These are phyloP conservation scores for Diaporthe eres DNA, from an alignment of 2,329 filamentous ascomycete genomes.

Conservation along the genomic window DNA sequence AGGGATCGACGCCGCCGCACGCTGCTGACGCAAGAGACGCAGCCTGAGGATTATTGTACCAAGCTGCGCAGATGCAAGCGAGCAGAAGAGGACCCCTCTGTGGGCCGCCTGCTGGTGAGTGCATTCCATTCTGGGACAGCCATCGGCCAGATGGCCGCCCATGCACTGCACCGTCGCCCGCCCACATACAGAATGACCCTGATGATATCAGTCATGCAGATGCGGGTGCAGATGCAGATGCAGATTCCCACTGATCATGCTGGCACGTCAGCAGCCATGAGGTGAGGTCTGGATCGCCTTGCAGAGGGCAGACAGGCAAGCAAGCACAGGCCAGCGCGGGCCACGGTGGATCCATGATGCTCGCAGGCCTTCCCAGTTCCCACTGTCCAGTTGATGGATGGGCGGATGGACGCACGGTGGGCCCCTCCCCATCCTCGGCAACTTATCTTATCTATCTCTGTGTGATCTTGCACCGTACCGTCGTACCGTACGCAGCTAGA, in stretches of 20 bases:
- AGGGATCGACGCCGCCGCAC: slow-evolving; percentile 33
- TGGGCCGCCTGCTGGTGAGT: slow-evolving; percentile 33
- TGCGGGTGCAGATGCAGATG: slow-evolving; percentile 8
- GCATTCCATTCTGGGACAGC: slow-evolving; percentile 33
- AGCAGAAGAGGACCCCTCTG: not conserved
- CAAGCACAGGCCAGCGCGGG: slow-evolving; percentile 33
- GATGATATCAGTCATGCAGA: slow-evolving; percentile 41
- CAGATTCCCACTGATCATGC: slow-evolving; percentile 38
- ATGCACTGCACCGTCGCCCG: not conserved
- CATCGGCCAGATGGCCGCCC: slow-evolving; percentile 1
- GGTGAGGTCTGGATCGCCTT: slow-evolving; percentile 26
- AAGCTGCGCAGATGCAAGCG: slow-evolving; percentile 28
- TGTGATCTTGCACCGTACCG: slow-evolving; percentile 13
- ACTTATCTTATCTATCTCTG: slow-evolving; percentile 37
- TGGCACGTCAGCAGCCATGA: slow-evolving; percentile 31
- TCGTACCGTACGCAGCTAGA: slow-evolving; percentile 14
- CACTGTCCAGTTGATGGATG: slow-evolving; percentile 1
- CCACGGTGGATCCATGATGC: slow-evolving; percentile 28
- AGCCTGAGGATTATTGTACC: slow-evolving; percentile 26
- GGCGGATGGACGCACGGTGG: not conserved
- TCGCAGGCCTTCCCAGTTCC: slow-evolving; percentile 1
- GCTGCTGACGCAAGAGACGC: slow-evolving; percentile 40
- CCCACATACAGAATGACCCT: slow-evolving; percentile 13
- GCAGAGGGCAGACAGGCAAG: not conserved
- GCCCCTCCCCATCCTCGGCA: slow-evolving; percentile 31